Evolutionary conservation across 345 rosid species (phyloP), one percentile per base, ranked within the genome.

Genomic region (Clarkia xantiana): DNA sequence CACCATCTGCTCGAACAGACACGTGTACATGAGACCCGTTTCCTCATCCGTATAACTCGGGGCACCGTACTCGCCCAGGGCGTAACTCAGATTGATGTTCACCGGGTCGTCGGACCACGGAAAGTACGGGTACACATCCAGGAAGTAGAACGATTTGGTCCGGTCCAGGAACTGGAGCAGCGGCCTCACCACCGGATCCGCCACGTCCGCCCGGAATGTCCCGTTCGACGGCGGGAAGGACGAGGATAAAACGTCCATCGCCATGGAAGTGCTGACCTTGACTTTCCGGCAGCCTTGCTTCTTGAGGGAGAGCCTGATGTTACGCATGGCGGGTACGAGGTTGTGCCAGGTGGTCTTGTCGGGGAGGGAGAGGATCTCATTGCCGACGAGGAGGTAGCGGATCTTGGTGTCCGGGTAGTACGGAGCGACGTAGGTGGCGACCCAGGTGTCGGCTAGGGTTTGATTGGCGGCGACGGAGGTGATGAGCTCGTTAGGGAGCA

Each of bases 141-240:
- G 57, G 75, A 86, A 91, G 34, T 81, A 60, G 49, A 86, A 86
- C 0, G 98, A 91, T 55, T 78, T 81, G 57, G 98, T 91, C 55
- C 93, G 82, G 84, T 73, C 75, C 54, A 91, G 47, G 64, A 91
- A 91, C 50, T 71, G 84, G 18, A 90, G 59, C 96, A 91, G 73
- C 38, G 94, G 98, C 55, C 58, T 69, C 47, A 91, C 69, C 0
- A 91, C 58, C 46, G 56, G 51, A 19, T 14, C 68, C 44, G 96
- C 63, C 4, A 86, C 68, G 59, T 91, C 94, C 11, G 65, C 29
- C 40, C 93, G 76, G 39, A 91, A 91, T 17, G 82, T 74, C 0
- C 96, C 98, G 53, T 69, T 81, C 0, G 98, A 91, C 0, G 98
- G 96, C 4, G 96, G 98, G 50, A 74, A 86, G 4, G 93, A 76